Conservation (phyloP, 1,139 yeast genomes). For the Hyphopichia burtonii region DNA sequence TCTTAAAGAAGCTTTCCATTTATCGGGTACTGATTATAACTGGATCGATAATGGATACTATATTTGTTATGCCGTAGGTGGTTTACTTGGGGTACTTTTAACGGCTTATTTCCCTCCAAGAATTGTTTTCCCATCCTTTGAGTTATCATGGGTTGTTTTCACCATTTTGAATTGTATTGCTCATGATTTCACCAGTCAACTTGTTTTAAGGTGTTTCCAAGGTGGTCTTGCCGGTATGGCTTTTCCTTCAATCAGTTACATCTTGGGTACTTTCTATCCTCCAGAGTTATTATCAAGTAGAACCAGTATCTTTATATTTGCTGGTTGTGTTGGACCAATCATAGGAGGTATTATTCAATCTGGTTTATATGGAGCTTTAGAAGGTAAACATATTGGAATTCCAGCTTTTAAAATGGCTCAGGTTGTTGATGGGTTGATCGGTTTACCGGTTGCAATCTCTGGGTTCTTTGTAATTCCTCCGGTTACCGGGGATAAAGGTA, state of each 20-base stretch:
- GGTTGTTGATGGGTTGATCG: constrained; percentile 8
- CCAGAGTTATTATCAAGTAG: constrained; percentile 15
- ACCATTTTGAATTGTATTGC: background rate
- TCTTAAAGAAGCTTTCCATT: background rate
- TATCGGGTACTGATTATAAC: background rate
- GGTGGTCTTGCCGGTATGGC: constrained; percentile 2
- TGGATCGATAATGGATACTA: constrained; percentile 1
- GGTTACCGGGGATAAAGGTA: background rate
- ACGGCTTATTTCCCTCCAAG: constrained; percentile 1
- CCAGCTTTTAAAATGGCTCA: constrained; percentile 5
- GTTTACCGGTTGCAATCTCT: constrained; percentile 8
- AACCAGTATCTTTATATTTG: constrained; percentile 14
- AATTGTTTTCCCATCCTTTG: background rate
- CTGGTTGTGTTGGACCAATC: constrained; percentile 6
- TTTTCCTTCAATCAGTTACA: background rate
- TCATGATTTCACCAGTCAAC: background rate
- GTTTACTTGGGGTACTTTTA: background rate
- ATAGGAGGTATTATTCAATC: constrained; percentile 8
- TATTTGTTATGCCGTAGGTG: background rate
- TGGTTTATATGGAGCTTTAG: constrained; percentile 6
- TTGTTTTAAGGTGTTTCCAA: background rate
- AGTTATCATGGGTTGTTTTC: background rate
- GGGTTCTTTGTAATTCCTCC: constrained; percentile 9
- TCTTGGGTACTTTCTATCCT: constrained; percentile 15
- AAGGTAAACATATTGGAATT: constrained; percentile 7